phyloP scores from a whole-genome alignment of 129 eudicot genomes.

The Saposhnikovia divaricata region DNA sequence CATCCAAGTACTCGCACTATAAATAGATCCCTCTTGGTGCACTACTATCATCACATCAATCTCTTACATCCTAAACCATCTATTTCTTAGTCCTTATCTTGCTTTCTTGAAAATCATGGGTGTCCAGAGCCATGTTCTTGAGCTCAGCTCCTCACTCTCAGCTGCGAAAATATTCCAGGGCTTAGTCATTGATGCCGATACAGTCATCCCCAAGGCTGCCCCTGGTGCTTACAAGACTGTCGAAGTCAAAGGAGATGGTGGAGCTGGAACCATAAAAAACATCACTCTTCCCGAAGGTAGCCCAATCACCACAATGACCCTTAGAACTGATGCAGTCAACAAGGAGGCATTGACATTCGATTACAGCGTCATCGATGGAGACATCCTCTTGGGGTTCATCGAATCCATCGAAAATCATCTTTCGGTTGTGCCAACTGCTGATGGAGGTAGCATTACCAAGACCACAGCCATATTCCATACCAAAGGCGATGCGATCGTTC shows the following conservation, averaged over 20 bases:
- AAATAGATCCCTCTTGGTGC: neutral
- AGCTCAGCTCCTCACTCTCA: neutral
- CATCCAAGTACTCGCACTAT: neutral
- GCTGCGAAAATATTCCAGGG: neutral
- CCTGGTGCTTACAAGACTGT: slow-evolving; percentile 13
- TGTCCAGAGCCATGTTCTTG: neutral
- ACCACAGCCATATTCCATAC: neutral
- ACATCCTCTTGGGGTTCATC: neutral
- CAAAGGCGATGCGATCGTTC: neutral
- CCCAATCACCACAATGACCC: neutral
- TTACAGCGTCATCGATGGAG: neutral
- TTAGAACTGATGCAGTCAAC: neutral
- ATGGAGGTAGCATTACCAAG: neutral
- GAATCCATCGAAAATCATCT: neutral
- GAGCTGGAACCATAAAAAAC: slow-evolving; percentile 10
- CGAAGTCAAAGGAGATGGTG: slow-evolving; percentile 13
- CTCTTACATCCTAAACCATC: neutral
- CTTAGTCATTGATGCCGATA: neutral
- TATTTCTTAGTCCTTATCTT: neutral
- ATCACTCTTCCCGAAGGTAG: slow-evolving; percentile 1
- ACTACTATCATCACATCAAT: neutral
- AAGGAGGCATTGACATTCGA: neutral
- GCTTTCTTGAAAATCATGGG: neutral
- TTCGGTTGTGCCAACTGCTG: neutral
- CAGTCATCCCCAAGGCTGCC: slow-evolving; percentile 8